phyloP scores from a whole-genome alignment of 805 yeast species.

The Zygotorulaspora chibaensis region DNA sequence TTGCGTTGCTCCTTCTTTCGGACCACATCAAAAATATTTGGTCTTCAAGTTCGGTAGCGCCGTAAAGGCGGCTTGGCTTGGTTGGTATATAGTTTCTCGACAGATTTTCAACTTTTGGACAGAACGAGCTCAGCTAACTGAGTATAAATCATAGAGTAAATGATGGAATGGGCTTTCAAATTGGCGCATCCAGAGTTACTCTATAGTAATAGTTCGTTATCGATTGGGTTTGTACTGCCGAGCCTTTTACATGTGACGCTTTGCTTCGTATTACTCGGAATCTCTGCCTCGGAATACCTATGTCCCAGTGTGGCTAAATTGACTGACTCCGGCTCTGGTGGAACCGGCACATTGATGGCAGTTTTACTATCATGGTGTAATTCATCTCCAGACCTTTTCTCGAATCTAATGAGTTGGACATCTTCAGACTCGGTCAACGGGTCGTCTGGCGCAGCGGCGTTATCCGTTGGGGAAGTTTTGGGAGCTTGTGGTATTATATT shows the following conservation, averaged over 20 bases:
- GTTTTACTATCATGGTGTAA: slow-evolving; percentile 37
- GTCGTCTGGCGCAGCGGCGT: slow-evolving; percentile 23
- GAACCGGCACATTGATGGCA: slow-evolving; percentile 28
- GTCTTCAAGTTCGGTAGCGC: too few relatives aligned
- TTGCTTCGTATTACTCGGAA: slow-evolving; percentile 33
- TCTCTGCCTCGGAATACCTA: slow-evolving; percentile 35
- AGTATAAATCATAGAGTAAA: neutral
- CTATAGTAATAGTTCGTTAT: slow-evolving; percentile 21
- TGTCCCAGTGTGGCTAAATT: slow-evolving; percentile 35
- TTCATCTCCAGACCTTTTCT: slow-evolving; percentile 37
- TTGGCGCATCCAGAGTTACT: slow-evolving; percentile 29
- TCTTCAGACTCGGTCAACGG: slow-evolving; percentile 9
- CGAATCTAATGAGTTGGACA: slow-evolving; percentile 37
- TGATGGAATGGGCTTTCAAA: slow-evolving; percentile 23
- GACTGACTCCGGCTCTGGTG: slow-evolving; percentile 21
- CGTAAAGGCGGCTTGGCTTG: too few relatives aligned
- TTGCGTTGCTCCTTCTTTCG: too few relatives aligned
- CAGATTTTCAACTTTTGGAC: neutral
- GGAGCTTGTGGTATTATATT: slow-evolving; percentile 38
- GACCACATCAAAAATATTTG: too few relatives aligned
- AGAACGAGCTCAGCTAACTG: neutral
- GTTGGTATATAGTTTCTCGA: too few relatives aligned
- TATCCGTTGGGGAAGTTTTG: slow-evolving; percentile 36
- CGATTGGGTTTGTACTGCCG: slow-evolving; percentile 21
- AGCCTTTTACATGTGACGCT: slow-evolving; percentile 26